phyloP scores from a whole-genome alignment of 441 rosid genomes.

The Hura crepitans region DNA sequence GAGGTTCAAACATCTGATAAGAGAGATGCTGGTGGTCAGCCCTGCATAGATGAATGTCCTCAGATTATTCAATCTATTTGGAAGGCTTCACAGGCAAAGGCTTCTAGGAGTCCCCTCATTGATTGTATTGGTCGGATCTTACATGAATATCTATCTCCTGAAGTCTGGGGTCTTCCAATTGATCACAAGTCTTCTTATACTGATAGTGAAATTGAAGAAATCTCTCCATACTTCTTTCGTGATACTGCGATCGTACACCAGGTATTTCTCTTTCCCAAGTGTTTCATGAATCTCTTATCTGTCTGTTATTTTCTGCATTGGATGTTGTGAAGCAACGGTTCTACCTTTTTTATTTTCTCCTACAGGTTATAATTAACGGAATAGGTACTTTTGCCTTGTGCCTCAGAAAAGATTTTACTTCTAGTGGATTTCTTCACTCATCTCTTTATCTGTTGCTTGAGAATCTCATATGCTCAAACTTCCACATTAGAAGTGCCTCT shows the following conservation, averaged over 20 bases:
- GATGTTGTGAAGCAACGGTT: conserved; percentile 12
- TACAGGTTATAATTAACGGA: conserved; percentile 77
- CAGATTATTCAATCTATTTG: conserved; percentile 37
- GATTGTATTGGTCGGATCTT: conserved; percentile 80
- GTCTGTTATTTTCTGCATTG: background rate
- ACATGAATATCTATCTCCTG: conserved; percentile 80
- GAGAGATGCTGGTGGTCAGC: conserved; percentile 22
- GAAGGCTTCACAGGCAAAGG: conserved; percentile 50
- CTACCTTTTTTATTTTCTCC: conserved; percentile 18
- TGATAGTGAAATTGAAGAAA: conserved; percentile 44
- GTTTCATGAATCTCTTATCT: conserved; percentile 6
- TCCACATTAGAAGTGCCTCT: conserved; percentile 70
- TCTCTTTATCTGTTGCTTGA: conserved; percentile 87
- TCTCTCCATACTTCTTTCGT: conserved; percentile 53
- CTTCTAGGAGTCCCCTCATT: conserved; percentile 47
- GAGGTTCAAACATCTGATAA: conserved; percentile 27
- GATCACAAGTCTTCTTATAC: conserved; percentile 39
- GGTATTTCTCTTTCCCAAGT: conserved; percentile 36
- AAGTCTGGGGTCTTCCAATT: conserved; percentile 82
- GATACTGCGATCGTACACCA: conserved; percentile 83
- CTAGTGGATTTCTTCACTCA: conserved; percentile 86
- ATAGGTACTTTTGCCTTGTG: conserved; percentile 72
- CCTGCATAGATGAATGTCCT: conserved; percentile 16
- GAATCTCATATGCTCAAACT: conserved; percentile 66
- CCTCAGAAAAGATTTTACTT: conserved; percentile 68